phyloP scores from a whole-genome alignment of 2,329 filamentous ascomycete genomes.

The Fusarium decemcellulare region DNA sequence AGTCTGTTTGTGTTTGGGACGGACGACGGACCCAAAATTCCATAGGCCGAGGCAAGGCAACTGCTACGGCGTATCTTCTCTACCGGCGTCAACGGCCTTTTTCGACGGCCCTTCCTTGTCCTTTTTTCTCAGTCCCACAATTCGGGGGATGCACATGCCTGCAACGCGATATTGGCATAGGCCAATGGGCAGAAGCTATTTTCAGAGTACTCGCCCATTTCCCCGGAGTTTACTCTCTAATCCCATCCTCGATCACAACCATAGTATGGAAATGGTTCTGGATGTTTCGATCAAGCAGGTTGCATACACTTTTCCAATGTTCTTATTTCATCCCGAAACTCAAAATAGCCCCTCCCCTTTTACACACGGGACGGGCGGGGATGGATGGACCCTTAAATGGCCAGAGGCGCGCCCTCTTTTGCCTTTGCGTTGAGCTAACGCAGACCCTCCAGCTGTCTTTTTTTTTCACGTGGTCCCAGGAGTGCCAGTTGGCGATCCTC shows the following conservation, averaged over 20 bases:
- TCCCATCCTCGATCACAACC: background rate
- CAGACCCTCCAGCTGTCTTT: slow-evolving; percentile 11
- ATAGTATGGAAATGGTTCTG: background rate
- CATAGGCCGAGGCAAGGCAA: slow-evolving; percentile 9
- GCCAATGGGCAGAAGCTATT: slow-evolving; percentile 25
- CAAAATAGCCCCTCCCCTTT: slow-evolving; percentile 9
- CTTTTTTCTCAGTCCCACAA: slow-evolving; percentile 23
- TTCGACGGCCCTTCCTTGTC: background rate
- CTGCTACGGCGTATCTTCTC: background rate
- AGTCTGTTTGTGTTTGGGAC: slow-evolving; percentile 6
- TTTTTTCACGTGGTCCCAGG: slow-evolving; percentile 11
- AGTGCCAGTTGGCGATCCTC: slow-evolving; percentile 10
- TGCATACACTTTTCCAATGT: no score
- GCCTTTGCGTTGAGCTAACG: slow-evolving; percentile 29
- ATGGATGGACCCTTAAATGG: slow-evolving; percentile 18
- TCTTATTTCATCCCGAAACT: background rate
- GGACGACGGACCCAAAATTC: background rate
- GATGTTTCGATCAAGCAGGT: no score
- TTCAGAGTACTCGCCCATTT: slow-evolving; percentile 24
- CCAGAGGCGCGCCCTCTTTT: slow-evolving; percentile 20
- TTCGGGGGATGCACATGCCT: slow-evolving; percentile 28
- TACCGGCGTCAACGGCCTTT: slow-evolving; percentile 4
- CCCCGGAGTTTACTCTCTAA: slow-evolving; percentile 32
- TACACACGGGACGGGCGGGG: background rate
- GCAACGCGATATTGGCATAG: slow-evolving; percentile 8